A percentile compares a stretch with the other conserved stretches of the same genome.
phyloP scores from a whole-genome alignment of 2,329 filamentous ascomycete genomes.

The Eutypa lata region DNA sequence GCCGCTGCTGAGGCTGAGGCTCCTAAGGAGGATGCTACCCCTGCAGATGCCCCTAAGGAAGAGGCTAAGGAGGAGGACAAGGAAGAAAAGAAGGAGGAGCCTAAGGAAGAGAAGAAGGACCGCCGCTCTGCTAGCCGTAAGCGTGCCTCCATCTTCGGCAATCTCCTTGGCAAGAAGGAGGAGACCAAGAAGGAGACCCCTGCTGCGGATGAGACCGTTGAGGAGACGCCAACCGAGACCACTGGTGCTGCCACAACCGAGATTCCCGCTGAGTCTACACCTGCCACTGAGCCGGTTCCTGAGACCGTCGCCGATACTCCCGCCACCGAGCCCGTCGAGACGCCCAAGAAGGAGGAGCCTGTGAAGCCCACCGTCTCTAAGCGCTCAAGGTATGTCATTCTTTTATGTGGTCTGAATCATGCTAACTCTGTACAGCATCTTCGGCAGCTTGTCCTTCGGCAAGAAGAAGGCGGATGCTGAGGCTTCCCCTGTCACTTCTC shows the following conservation, averaged over 20 bases:
- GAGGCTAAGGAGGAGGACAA: slow-evolving; percentile 31
- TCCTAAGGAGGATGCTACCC: slow-evolving; percentile 32
- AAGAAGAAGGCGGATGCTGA: slow-evolving; percentile 56
- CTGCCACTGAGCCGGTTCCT: slow-evolving; percentile 32
- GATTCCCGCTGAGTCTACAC: slow-evolving; percentile 24
- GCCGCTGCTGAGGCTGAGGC: slow-evolving; percentile 36
- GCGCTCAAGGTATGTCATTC: slow-evolving; percentile 48
- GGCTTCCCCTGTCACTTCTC: slow-evolving; percentile 36
- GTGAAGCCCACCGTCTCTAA: slow-evolving; percentile 39
- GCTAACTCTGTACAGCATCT: slow-evolving; percentile 40
- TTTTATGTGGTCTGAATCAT: slow-evolving; percentile 7
- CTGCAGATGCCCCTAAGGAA: slow-evolving; percentile 32
- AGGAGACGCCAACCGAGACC: slow-evolving; percentile 36
- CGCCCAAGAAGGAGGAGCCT: slow-evolving; percentile 34
- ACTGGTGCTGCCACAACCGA: slow-evolving; percentile 23
- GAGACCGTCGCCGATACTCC: slow-evolving; percentile 29
- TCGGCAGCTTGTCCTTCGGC: slow-evolving; percentile 52
- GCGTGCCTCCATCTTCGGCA: slow-evolving; percentile 62
- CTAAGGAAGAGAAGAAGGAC: slow-evolving; percentile 53
- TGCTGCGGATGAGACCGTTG: slow-evolving; percentile 36
- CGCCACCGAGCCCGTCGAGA: slow-evolving; percentile 29
- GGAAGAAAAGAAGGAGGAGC: slow-evolving; percentile 30
- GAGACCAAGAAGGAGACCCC: slow-evolving; percentile 34
- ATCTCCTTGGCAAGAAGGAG: slow-evolving; percentile 55
- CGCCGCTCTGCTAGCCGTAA: slow-evolving; percentile 63